Conservation (phyloP, 768 basidiomycete genomes). For the Heimioporus sp. region DNA sequence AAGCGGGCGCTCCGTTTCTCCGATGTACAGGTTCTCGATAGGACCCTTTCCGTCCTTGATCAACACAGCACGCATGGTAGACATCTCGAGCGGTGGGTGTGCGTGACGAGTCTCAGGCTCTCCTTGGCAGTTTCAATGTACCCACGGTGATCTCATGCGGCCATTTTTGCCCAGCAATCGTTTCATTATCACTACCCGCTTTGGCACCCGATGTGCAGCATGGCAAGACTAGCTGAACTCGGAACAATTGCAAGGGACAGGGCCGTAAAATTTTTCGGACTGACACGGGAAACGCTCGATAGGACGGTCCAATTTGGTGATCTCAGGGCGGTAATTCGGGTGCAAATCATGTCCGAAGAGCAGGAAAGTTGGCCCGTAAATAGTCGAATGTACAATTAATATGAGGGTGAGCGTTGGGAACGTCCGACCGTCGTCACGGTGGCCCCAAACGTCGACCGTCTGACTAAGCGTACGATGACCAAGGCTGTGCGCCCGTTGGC, state of each 20-base stretch:
- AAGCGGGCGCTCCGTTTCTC: slow-evolving; percentile 63
- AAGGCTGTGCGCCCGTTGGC: slow-evolving; percentile 3
- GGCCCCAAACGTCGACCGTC: not conserved
- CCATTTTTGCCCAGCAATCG: too few relatives aligned
- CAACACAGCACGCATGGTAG: slow-evolving; percentile 72
- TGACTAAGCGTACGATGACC: slow-evolving; percentile 21
- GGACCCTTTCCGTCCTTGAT: slow-evolving; percentile 77
- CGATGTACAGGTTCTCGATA: slow-evolving; percentile 74
- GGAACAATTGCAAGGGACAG: not conserved
- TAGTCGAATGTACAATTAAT: too few relatives aligned
- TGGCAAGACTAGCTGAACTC: not conserved
- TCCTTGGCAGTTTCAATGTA: not conserved
- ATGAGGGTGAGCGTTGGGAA: too few relatives aligned
- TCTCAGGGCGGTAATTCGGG: too few relatives aligned
- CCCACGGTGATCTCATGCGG: not conserved
- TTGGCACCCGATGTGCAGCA: not conserved
- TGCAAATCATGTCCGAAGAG: not conserved
- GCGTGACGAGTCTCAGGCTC: not conserved
- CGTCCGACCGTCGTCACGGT: not conserved
- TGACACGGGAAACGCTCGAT: too few relatives aligned
- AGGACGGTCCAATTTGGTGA: too few relatives aligned
- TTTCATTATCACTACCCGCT: not conserved
- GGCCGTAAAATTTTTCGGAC: too few relatives aligned
- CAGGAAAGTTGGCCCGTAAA: not conserved
- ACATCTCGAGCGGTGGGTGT: slow-evolving; percentile 2